phyloP scores from a whole-genome alignment of 2,329 filamentous ascomycete species.

The Colletotrichum neosansevieriae region DNA sequence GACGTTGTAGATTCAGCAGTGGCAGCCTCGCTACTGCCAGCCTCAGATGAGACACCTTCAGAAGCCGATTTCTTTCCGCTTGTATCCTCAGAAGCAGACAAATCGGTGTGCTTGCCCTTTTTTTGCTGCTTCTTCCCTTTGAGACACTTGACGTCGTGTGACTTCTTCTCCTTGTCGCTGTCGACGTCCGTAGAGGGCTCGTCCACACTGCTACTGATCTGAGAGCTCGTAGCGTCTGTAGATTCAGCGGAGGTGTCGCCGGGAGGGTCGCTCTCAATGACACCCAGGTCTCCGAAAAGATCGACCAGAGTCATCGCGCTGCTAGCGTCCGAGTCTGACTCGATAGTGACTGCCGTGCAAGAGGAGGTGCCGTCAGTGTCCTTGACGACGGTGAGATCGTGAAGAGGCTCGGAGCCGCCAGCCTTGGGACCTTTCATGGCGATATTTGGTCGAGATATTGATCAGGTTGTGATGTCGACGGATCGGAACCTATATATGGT shows the following conservation, averaged over 20 bases:
- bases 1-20: constrained; percentile 10
- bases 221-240: constrained; percentile 21
- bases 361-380: constrained; percentile 17
- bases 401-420: not conserved
- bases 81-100: constrained; percentile 3
- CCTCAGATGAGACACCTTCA: constrained; percentile 15
- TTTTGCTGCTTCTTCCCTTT: constrained; percentile 1
- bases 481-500: not conserved
- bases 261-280: not conserved
- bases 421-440: constrained; percentile 10
- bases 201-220: constrained; percentile 8
- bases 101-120: constrained; percentile 11
- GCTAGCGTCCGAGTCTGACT: constrained; percentile 24
- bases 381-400: not conserved
- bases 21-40: not conserved
- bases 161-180: constrained; percentile 16
- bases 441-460: not conserved
- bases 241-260: constrained; percentile 24
- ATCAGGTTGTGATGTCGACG: not conserved
- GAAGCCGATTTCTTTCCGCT: not conserved
- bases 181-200: not conserved
- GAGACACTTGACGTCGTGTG: not conserved
- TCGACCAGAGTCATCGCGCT: constrained; percentile 28
- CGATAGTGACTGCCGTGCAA: constrained; percentile 5
- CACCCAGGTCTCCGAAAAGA: constrained; percentile 1